Base-by-base conservation (phyloP, 148 eudicot species). In the Rhododendron ovatum region DNA sequence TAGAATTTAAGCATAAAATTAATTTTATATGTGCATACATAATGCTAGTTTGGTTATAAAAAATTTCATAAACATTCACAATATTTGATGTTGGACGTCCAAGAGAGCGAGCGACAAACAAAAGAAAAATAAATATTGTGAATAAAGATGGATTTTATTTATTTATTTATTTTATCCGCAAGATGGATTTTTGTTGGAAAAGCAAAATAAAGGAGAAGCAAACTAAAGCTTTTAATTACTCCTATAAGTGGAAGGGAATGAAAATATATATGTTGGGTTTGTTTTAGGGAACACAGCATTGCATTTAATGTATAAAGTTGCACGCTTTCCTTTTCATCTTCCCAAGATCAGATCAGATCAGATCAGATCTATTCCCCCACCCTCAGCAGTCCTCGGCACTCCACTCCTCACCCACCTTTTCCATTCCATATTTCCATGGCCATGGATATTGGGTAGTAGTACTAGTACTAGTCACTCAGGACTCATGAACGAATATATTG, bases 301-400 rank as follows among this genome's bases (percentile, higher is more conserved):
- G 20, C 35, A 77, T 47, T 79, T 47, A n/a, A 43, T 79, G 82
- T 80, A 47, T 80, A 80, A 80, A 80, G 82, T 80, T 80, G 82
- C 82, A 80, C 59, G 82, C 82, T 50, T 80, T 80, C 35, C 59
- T 80, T 80, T 80, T 48, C 57, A 47, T 51, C 82, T 80, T 28
- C 82, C 82, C 76, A 47, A 80, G 35, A 41, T 6, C 45, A 41
- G 45, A 41, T 41, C 45, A 39, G 41, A 39, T 39, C 41, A 39
- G 43, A 39, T 39, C 43, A 45, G 2, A 78, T 37, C n/a, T 6
- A 76, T 76, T 76, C 80, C 80, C n/a, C 80, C n/a, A 39, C 80
- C 80, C n/a, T 74, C 80, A 76, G 7, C 4, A 35, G 22, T 57
- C 61, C n/a, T 20, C 11, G 1, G 11, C 50, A 7, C 8, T 6